Evolutionary conservation across 129 eudicot species (phyloP).

Genomic region (Centaurea solstitialis): DNA sequence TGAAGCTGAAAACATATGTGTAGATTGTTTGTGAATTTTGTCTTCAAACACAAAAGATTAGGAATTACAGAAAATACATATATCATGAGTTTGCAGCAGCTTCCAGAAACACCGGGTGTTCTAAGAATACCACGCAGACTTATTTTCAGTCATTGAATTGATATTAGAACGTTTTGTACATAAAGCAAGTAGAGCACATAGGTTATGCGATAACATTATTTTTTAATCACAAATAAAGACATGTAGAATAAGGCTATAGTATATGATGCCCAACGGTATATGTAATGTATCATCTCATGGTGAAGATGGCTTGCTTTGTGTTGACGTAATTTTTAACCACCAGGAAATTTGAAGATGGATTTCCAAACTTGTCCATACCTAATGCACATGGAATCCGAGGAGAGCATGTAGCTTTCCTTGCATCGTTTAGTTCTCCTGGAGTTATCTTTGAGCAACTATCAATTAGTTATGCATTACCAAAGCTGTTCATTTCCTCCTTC

Average conservation of each 20-base stretch:
- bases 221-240: neutral
- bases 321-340: neutral
- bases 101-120: neutral
- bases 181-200: neutral
- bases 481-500: constrained; percentile 88
- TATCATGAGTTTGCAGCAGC: neutral
- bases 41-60: neutral
- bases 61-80: neutral
- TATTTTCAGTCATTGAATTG: neutral
- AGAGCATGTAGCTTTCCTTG: constrained; percentile 95
- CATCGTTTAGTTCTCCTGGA: constrained; percentile 95
- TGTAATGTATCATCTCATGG: neutral
- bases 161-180: neutral
- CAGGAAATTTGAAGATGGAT: constrained; percentile 98
- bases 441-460: constrained; percentile 97
- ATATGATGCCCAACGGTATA: neutral
- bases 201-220: neutral
- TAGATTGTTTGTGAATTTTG: neutral
- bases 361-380: constrained; percentile 89
- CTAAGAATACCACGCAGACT: neutral
- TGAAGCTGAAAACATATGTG: neutral
- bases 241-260: neutral
- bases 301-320: neutral
- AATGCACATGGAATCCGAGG: constrained; percentile 99
- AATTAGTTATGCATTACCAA: constrained; percentile 90